Evolutionary conservation across 2,329 filamentous ascomycete genomes (phyloP), one percentile per base, ranked within the genome.

Genomic region (Myrmaecium sp.): DNA sequence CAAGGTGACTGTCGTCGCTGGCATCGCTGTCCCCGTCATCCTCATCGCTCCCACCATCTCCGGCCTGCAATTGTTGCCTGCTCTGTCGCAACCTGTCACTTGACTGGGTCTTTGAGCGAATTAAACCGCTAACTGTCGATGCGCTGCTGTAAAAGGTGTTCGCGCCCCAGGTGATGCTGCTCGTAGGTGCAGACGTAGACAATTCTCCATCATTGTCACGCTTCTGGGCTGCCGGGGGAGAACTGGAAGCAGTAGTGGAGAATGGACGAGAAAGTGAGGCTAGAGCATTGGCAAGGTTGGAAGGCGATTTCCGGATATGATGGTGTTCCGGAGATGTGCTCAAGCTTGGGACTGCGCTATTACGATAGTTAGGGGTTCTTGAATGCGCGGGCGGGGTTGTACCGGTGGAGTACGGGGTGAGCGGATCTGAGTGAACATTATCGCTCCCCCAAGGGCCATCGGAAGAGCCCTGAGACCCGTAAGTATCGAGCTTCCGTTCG

Each of bases 401-500:
- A 10, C 60, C 59, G 1, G 58, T 62, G 3, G 63, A 67, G 36
- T 59, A 58, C 2, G 64, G 57, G 3, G 61, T 62, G 3, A 58
- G 54, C 3, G 60, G 56, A 25, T 60, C 59, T 23, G 53, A 54
- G 5, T 41, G 43, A 11, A 44, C 22, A 4, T 37, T 37, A 24
- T 54, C 51, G 33, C 47, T 52, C 14, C 57, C 54, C 56, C 58
- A 63, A 3, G 55, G 51, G 21, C 63, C 64, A 28, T 58, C 56
- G 3, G 58, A 62, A 6, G 63, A 66, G 6, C 54, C 54, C 29
- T 55, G 54, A 15, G 62, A 64, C 14, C 58, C 58, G 32, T 60
- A 62, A 0, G 44, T 49, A 25, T 47, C 49, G 6, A 51, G 31
- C 5, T 25, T 20, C n/a, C n/a, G n/a, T n/a, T n/a, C n/a, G 18